Conservation (phyloP, 257 asterid genomes). For the Paraleonurus japonicus region DNA sequence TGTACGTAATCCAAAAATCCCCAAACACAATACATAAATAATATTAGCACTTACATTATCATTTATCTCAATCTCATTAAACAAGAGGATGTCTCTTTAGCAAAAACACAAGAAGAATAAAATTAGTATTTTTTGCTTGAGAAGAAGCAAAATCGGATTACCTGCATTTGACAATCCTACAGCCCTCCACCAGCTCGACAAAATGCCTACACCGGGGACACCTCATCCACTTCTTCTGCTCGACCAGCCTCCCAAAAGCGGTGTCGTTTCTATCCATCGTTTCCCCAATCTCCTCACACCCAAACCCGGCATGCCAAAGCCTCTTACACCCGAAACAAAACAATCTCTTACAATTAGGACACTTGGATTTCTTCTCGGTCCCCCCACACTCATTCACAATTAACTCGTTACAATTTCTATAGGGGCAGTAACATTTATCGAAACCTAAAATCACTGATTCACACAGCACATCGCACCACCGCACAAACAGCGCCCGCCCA, state of each 20-base stretch:
- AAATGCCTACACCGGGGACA: conserved; percentile 73
- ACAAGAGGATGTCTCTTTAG: too few species aligned
- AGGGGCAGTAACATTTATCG: conserved; percentile 56
- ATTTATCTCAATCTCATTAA: too few species aligned
- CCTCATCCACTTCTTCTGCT: conserved; percentile 57
- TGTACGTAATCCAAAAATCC: background rate
- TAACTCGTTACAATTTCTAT: conserved; percentile 47
- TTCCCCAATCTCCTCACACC: conserved; percentile 51
- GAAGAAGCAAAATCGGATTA: background rate
- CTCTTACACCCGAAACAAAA: conserved; percentile 61
- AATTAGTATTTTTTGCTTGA: too few species aligned
- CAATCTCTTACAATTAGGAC: conserved; percentile 54
- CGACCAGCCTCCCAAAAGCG: conserved; percentile 55
- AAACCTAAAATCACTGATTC: conserved; percentile 40
- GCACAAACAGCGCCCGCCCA: conserved; percentile 42
- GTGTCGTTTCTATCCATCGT: conserved; percentile 47
- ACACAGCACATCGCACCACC: conserved; percentile 74
- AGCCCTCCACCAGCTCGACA: conserved; percentile 56
- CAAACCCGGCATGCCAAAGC: conserved; percentile 61
- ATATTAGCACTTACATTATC: too few species aligned
- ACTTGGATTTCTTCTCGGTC: conserved; percentile 37
- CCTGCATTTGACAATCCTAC: conserved; percentile 64
- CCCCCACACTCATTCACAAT: conserved; percentile 76
- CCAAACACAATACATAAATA: background rate
- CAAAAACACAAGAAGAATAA: background rate